Evolutionary conservation across 345 rosid genomes (phyloP), one percentile per base, ranked within the genome.

Genomic region (Corchorus olitorius): DNA sequence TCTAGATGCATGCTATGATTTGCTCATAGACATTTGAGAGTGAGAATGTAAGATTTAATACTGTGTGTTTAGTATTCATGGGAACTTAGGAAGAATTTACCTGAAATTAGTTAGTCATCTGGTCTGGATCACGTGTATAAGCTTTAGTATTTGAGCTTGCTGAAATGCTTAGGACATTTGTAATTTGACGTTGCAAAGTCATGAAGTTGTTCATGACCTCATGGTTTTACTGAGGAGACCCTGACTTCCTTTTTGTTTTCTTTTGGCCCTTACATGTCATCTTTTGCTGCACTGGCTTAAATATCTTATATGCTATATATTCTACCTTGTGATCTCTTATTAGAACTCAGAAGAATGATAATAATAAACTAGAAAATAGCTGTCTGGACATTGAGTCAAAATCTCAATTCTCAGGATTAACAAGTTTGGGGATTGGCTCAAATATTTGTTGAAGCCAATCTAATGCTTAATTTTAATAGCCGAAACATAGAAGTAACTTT

Each of bases 1-100:
- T 52, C 4, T 66, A 12, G 54, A 66, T 66, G 53, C 71, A 66
- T 66, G 54, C 17, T 48, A 45, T 66, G 45, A 66, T 66, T 27
- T 1, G 13, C 43, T 46, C 9, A 50, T 14, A 49, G 13, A 68
- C 11, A 7, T 68, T 22, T 14, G 8, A 15, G 56, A 68, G 13
- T 27, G 8, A 15, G 56, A 68, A 7, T 27, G 64, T 27, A 60
- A 49, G 72, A 10, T 27, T 68, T 19, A 68, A 27, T 41, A 39
- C 37, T 46, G 39, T 67, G 41, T 14, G 13, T 27, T 68, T 15
- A 49, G 43, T 8, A 68, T 69, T 43, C 43, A 27, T 50, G 58
- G 22, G 73, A 49, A 69, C 20, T 14, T 50, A 43, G 43, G 73
- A 49, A 69, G 11, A 8, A 49, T 69, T 46, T 27, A 1, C 43